A percentile compares a stretch with the other conserved stretches of the same genome.
phyloP scores from a whole-genome alignment of 2,329 filamentous ascomycete species.

The Trichoderma aggressivum region DNA sequence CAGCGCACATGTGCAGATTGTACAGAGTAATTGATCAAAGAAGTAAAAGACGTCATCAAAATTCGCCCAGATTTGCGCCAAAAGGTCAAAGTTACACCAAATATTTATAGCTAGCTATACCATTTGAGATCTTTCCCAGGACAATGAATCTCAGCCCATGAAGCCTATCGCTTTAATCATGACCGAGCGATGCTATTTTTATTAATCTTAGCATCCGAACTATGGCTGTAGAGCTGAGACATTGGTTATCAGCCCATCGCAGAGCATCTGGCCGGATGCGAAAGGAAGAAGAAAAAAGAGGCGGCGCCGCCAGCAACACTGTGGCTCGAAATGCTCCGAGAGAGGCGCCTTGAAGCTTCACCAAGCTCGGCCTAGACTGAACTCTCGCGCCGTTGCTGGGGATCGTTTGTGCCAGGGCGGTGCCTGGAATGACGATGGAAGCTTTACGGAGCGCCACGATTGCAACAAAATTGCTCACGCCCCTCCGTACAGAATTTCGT shows the following conservation, averaged over 20 bases:
- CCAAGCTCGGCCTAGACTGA: background rate
- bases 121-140: background rate
- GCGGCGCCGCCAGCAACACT: background rate
- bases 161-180: background rate
- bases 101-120: background rate
- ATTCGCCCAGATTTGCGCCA: background rate
- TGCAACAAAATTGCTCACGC: background rate
- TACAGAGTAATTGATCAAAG: background rate
- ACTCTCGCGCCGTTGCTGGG: background rate
- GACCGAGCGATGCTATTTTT: background rate
- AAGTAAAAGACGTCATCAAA: background rate
- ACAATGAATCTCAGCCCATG: background rate
- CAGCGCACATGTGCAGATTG: background rate
- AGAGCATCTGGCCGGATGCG: background rate
- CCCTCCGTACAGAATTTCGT: background rate
- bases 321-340: slow-evolving; percentile 8
- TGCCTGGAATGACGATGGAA: slow-evolving; percentile 1
- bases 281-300: background rate
- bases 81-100: background rate
- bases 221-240: background rate
- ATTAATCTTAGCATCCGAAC: background rate
- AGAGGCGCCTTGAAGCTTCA: background rate
- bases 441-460: background rate
- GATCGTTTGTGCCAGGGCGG: background rate
- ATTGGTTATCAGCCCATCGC: background rate